Conservation (phyloP, 2,329 filamentous ascomycete species). For the Pseudonectria buxi region DNA sequence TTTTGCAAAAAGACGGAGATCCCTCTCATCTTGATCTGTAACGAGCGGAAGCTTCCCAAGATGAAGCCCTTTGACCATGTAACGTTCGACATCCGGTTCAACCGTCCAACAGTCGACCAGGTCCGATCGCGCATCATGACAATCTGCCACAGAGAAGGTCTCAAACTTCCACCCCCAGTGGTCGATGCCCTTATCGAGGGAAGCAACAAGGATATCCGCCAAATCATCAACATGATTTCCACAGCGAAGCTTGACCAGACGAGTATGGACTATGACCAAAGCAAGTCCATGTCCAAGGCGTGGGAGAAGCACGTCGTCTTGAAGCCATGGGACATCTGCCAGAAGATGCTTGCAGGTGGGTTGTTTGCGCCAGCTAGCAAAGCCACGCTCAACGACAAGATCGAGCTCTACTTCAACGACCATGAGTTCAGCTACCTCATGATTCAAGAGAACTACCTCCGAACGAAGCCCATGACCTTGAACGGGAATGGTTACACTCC, state of each 20-base stretch:
- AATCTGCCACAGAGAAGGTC: constrained; percentile 83
- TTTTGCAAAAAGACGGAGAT: constrained; percentile 94
- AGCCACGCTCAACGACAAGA: constrained; percentile 90
- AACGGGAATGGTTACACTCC: constrained; percentile 49
- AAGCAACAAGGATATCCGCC: constrained; percentile 89
- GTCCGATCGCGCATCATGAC: constrained; percentile 90
- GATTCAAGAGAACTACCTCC: constrained; percentile 97
- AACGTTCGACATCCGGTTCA: constrained; percentile 79
- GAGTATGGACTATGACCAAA: constrained; percentile 74
- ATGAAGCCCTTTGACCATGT: constrained; percentile 96
- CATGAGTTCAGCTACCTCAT: constrained; percentile 96
- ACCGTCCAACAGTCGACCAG: constrained; percentile 82
- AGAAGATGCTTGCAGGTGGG: constrained; percentile 82
- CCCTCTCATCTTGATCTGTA: constrained; percentile 95
- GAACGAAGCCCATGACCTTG: constrained; percentile 65
- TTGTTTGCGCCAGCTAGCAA: constrained; percentile 81
- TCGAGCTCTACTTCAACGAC: constrained; percentile 98
- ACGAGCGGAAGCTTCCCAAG: constrained; percentile 85
- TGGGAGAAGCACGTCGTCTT: constrained; percentile 98
- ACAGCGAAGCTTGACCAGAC: constrained; percentile 83
- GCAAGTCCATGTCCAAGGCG: constrained; percentile 90
- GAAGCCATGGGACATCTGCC: constrained; percentile 96
- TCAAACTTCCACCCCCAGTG: constrained; percentile 77
- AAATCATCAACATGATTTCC: constrained; percentile 98
- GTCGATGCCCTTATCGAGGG: constrained; percentile 94